Evolutionary conservation across 768 basidiomycete species (phyloP), one percentile per base, ranked within the genome.

Genomic region (Suillus brevipes): DNA sequence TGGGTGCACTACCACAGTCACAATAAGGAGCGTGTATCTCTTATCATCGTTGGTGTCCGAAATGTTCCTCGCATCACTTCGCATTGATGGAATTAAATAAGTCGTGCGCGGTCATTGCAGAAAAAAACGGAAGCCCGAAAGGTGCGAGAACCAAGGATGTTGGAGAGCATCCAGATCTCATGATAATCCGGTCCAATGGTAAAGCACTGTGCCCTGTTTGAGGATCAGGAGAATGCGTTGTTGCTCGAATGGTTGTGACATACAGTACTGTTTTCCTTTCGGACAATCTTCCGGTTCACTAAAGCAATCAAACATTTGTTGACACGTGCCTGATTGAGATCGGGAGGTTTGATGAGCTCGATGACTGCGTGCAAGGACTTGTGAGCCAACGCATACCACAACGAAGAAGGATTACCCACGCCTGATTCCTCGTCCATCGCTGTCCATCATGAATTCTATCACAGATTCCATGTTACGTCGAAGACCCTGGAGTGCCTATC

Each of bases 281-380:
- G 81, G 1, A 95, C 91, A 23, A 92, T 84, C 73, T 96, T 97
- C 58, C 92, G 84, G 72, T 90, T 90, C 5, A 96, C 94, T 8
- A 98, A 80, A 2, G 94, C 93, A 61, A 98, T 94, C 43, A 98
- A 82, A 69, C 94, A 97, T 74, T 94, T 96, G 76, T 97, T 97
- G 49, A 94, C 95, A 50, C 92, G 84, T 9, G 94, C 91, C 79
- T 97, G 95, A 61, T 89, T 92, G 43, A 97, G 83, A 67, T 94
- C 92, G 0, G 94, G 92, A 2, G 88, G 88, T 49, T 82, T 83
- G 69, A 95, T 84, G 62, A 96, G 82, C 63, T 94, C 91, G 37
- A 84, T 77, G 28, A 96, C 95, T 97, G 70, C 4, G 10, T 23
- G 20, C n/a, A 36, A 38, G 37, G 18, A 37, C 71, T 1, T 71